Conservation (phyloP, 2,329 filamentous ascomycete species). For the Ceratocystis alfenasii region DNA sequence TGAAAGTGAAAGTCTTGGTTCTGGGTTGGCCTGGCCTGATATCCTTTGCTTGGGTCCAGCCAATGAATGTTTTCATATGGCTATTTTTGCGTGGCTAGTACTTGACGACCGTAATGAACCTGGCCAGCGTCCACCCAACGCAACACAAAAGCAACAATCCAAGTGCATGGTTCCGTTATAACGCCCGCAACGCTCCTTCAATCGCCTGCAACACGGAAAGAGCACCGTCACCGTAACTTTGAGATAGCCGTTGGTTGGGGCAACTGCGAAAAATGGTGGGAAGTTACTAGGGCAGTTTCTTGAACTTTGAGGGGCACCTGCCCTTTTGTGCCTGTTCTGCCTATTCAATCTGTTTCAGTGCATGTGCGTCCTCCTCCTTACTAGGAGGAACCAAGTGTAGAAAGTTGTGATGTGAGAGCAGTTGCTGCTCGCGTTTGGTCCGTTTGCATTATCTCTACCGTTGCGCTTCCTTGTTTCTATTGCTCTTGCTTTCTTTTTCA, state of each 20-base stretch:
- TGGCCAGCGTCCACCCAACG: background rate
- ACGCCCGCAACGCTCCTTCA: slow-evolving; percentile 19
- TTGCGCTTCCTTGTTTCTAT: background rate
- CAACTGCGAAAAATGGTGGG: background rate
- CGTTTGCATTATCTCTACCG: background rate
- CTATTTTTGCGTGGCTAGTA: background rate
- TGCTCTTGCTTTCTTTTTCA: background rate
- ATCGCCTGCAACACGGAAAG: slow-evolving; percentile 13
- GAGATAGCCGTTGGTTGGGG: background rate
- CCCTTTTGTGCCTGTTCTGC: background rate
- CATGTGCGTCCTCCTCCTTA: no score
- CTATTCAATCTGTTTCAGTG: background rate
- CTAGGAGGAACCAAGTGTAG: background rate
- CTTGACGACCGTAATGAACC: background rate
- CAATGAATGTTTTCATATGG: background rate
- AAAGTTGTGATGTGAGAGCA: background rate
- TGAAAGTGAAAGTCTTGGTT: background rate
- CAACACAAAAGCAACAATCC: background rate
- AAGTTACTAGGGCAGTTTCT: background rate
- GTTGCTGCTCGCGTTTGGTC: background rate
- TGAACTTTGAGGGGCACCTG: background rate
- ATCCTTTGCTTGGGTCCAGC: no score
- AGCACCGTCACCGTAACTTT: slow-evolving; percentile 7
- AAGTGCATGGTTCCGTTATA: slow-evolving; percentile 16
- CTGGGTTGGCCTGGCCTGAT: background rate